A percentile compares a stretch with the other conserved stretches of the same genome.
phyloP scores from a whole-genome alignment of 306 rosid genomes.

The Prunus padus region DNA sequence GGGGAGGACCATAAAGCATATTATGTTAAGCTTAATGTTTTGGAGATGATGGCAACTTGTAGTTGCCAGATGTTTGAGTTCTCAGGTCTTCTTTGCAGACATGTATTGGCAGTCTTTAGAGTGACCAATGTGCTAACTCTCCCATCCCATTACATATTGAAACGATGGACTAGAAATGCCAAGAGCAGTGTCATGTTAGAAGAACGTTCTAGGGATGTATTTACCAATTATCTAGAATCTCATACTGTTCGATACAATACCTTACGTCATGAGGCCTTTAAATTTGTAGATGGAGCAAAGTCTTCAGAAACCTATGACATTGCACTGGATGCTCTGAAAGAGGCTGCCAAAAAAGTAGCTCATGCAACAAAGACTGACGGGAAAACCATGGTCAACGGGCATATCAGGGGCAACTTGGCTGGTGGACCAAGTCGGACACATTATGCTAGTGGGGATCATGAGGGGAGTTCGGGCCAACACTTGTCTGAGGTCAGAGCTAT shows the following conservation, averaged over 20 bases:
- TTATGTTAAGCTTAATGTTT: slow-evolving; percentile 76
- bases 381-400: slow-evolving; percentile 61
- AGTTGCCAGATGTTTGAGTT: slow-evolving; percentile 99
- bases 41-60: slow-evolving; percentile 86
- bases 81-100: slow-evolving; percentile 98
- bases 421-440: slow-evolving; percentile 43
- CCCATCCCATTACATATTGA: slow-evolving; percentile 87
- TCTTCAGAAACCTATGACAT: slow-evolving; percentile 61
- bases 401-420: slow-evolving; percentile 43
- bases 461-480: slow-evolving; percentile 53
- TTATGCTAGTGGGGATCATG: slow-evolving; percentile 39
- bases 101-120: slow-evolving; percentile 91
- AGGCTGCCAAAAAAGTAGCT: slow-evolving; percentile 70
- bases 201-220: slow-evolving; percentile 71
- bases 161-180: slow-evolving; percentile 98
- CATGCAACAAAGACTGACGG: slow-evolving; percentile 52
- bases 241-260: slow-evolving; percentile 92
- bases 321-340: slow-evolving; percentile 69
- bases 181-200: slow-evolving; percentile 86
- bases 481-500: slow-evolving; percentile 70
- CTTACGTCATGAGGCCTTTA: slow-evolving; percentile 81
- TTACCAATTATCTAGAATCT: slow-evolving; percentile 88
- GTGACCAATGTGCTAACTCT: slow-evolving; percentile 98
- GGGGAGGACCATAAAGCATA: slow-evolving; percentile 91
- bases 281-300: slow-evolving; percentile 82